A percentile compares a stretch with the other conserved stretches of the same genome.
Evolutionary conservation across 2,329 filamentous ascomycete species (phyloP).

Genomic region (Calonectria naviculata): DNA sequence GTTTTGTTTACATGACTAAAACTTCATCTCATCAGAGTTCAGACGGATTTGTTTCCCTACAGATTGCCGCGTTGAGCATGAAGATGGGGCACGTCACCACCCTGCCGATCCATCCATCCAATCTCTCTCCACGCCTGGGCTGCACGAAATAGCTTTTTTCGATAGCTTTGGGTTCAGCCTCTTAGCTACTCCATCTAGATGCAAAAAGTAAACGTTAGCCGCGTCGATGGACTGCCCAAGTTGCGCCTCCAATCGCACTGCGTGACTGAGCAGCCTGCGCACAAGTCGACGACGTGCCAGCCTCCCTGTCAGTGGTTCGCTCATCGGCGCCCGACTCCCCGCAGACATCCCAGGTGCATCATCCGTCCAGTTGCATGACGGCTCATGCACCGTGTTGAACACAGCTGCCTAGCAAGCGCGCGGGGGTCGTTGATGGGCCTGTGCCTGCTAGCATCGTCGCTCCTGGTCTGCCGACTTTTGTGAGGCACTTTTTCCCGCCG

Average conservation of each 20-base stretch:
- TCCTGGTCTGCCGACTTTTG: not conserved
- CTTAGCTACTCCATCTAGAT: not conserved
- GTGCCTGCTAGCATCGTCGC: not conserved
- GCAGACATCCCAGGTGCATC: not conserved
- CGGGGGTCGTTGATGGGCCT: not conserved
- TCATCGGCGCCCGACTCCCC: not conserved
- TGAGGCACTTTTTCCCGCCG: slow-evolving; percentile 4
- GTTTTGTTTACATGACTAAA: not conserved
- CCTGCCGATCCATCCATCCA: too few relatives aligned
- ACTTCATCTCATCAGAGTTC: not conserved
- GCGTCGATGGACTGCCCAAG: too few relatives aligned
- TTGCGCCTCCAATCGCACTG: not conserved
- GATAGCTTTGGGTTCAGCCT: slow-evolving; percentile 1
- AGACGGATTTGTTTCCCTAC: not conserved
- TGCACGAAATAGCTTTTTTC: not conserved
- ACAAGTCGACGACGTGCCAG: not conserved
- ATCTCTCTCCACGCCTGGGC: not conserved
- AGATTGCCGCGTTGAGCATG: too few relatives aligned
- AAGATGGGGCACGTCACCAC: not conserved
- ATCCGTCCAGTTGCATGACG: not conserved
- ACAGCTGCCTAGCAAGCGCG: slow-evolving; percentile 5
- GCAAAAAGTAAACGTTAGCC: not conserved
- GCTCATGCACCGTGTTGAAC: not conserved
- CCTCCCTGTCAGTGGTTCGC: not conserved
- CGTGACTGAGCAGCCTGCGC: not conserved